Evolutionary conservation across 495 filamentous ascomycete genomes (phyloP).

Genomic region (Penicillium maclennaniae): DNA sequence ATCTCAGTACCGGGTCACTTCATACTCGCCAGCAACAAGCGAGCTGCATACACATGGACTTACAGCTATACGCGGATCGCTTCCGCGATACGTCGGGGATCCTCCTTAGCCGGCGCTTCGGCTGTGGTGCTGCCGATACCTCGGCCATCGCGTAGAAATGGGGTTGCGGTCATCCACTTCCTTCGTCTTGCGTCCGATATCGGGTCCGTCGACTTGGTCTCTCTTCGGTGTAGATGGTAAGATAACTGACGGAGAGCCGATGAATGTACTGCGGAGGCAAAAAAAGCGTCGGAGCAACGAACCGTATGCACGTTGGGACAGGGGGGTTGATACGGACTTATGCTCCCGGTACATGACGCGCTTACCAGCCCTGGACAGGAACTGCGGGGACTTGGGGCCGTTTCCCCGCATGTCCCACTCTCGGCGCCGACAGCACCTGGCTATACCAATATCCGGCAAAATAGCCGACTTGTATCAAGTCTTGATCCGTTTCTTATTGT

Average conservation of each 20-base stretch:
- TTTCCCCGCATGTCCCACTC: no score
- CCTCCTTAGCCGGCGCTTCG: slow-evolving; percentile 2
- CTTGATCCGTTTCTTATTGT: no score
- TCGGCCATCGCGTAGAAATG: slow-evolving; percentile 1
- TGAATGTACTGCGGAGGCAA: background rate
- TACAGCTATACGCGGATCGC: slow-evolving; percentile 4
- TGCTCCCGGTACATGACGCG: background rate
- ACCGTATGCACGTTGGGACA: no score
- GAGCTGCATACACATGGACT: background rate
- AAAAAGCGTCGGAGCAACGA: background rate
- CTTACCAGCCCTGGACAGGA: no score
- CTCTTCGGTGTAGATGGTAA: no score
- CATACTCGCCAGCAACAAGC: background rate
- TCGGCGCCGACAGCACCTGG: no score
- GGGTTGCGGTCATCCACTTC: no score
- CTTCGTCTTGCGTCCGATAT: no score
- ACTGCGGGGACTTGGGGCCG: no score
- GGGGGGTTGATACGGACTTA: background rate
- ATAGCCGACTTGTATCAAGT: no score
- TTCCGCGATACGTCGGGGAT: slow-evolving; percentile 2
- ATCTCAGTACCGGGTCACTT: background rate
- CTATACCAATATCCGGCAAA: no score
- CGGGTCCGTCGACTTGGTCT: no score
- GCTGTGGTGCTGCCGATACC: background rate
- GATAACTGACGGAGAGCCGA: background rate